Percentiles rank a stretch among this genome's conserved stretches.
phyloP scores from a whole-genome alignment of 768 basidiomycete species.

The Rubroboletus pulcherrimus region DNA sequence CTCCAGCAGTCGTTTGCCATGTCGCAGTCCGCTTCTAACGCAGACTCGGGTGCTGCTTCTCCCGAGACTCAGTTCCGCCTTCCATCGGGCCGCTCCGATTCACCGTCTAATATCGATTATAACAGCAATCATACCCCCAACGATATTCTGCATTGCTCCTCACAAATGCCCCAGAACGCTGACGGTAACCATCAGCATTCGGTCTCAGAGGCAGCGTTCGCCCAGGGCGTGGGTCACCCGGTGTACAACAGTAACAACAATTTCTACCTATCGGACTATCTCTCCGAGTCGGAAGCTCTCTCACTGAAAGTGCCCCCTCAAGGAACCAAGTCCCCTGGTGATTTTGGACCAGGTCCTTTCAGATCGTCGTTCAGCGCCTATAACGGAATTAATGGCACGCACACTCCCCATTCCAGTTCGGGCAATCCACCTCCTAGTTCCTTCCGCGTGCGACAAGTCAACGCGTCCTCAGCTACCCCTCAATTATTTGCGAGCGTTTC shows the following conservation, averaged over 20 bases:
- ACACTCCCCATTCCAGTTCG: conserved; percentile 21
- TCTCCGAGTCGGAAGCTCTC: conserved; percentile 31
- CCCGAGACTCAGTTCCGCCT: conserved; percentile 55
- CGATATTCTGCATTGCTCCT: conserved; percentile 27
- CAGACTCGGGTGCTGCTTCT: conserved; percentile 47
- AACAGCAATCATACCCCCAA: conserved; percentile 36
- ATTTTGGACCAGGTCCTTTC: conserved; percentile 34
- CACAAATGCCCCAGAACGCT: conserved; percentile 23
- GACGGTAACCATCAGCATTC: conserved; percentile 35
- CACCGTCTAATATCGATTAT: conserved; percentile 40
- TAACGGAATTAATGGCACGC: conserved; percentile 25
- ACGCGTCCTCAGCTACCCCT: conserved; percentile 25
- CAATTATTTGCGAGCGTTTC: conserved; percentile 25
- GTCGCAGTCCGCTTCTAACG: conserved; percentile 47
- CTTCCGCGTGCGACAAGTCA: conserved; percentile 37
- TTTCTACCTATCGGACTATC: conserved; percentile 33
- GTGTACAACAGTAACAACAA: conserved; percentile 41
- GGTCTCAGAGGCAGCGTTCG: conserved; percentile 29
- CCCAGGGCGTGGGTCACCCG: conserved; percentile 32
- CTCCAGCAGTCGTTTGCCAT: conserved; percentile 38
- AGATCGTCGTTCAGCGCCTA: conserved; percentile 36
- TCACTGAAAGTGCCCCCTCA: conserved; percentile 32
- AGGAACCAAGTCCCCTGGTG: conserved; percentile 29
- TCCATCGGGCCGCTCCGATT: conserved; percentile 48
- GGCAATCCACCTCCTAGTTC: conserved; percentile 31